These are phyloP conservation scores for Cucurbita pepo DNA, from an alignment of 306 rosid genomes.

Conservation along the genomic window DNA sequence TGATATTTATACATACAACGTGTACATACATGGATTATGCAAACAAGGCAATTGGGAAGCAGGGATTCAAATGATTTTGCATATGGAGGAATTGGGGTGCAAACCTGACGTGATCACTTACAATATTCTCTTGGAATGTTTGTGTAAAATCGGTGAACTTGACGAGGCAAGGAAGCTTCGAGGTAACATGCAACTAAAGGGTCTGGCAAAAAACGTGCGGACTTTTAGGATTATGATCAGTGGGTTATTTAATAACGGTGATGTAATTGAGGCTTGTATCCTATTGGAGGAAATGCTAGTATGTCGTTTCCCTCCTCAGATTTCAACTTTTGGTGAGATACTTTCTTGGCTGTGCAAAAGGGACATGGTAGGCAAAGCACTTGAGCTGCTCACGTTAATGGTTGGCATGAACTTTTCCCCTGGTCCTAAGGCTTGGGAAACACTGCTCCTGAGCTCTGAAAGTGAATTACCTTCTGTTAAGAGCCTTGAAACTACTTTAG, in stretches of 20 bases:
- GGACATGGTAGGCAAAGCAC: slow-evolving; percentile 31
- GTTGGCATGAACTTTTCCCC: slow-evolving; percentile 27
- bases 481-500: slow-evolving; percentile 17
- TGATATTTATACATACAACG: slow-evolving; percentile 49
- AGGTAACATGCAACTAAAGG: slow-evolving; percentile 37
- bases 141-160: slow-evolving; percentile 27
- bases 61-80: slow-evolving; percentile 28
- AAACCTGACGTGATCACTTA: slow-evolving; percentile 57
- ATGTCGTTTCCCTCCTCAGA: slow-evolving; percentile 21
- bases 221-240: slow-evolving; percentile 45
- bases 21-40: slow-evolving; percentile 56
- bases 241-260: slow-evolving; percentile 36
- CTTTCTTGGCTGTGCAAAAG: slow-evolving; percentile 40
- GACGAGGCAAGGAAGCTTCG: slow-evolving; percentile 24
- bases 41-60: slow-evolving; percentile 35
- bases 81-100: slow-evolving; percentile 58
- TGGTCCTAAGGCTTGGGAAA: slow-evolving; percentile 45
- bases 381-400: slow-evolving; percentile 30
- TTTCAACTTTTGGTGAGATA: slow-evolving; percentile 38
- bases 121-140: slow-evolving; percentile 38
- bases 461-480: slow-evolving; percentile 7
- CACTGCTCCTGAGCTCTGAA: slow-evolving; percentile 26
- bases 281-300: slow-evolving; percentile 53
- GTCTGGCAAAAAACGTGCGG: slow-evolving; percentile 36
- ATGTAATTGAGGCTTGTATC: slow-evolving; percentile 37